A percentile compares a stretch with the other conserved stretches of the same genome.
Evolutionary conservation across 352 stramenopile species (phyloP).

Genomic region (Hyaloperonospora brassicae): DNA sequence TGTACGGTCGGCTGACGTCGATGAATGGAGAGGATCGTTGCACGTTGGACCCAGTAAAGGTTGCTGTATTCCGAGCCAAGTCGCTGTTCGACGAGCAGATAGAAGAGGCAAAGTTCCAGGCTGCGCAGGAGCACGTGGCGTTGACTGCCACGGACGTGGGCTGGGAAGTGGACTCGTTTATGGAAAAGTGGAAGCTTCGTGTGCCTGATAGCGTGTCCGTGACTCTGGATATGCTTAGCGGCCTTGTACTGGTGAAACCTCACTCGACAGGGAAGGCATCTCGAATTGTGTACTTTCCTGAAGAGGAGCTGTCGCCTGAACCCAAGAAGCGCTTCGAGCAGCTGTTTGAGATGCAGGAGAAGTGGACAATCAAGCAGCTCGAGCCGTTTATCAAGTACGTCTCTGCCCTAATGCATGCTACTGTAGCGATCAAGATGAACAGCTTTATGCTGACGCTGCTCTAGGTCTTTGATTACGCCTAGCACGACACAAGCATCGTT

Average conservation of each 20-base stretch:
- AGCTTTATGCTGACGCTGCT: constrained; percentile 5
- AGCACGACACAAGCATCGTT: constrained; percentile 66
- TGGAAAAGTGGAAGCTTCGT: constrained; percentile 77
- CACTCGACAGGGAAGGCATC: constrained; percentile 32
- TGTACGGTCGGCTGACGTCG: constrained; percentile 38
- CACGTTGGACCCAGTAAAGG: constrained; percentile 45
- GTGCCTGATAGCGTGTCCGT: constrained; percentile 62
- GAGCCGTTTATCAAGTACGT: constrained; percentile 78
- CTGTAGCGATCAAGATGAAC: constrained; percentile 4
- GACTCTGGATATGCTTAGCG: constrained; percentile 53
- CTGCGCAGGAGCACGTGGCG: constrained; percentile 23
- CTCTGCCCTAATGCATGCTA: neutral
- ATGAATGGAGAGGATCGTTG: constrained; percentile 29
- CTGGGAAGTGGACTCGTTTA: constrained; percentile 53
- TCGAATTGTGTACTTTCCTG: constrained; percentile 57
- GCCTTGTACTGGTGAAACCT: constrained; percentile 45
- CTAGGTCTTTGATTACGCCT: constrained; percentile 51
- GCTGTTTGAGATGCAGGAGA: constrained; percentile 74
- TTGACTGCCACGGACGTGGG: constrained; percentile 28
- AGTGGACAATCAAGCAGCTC: constrained; percentile 74
- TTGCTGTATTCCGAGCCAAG: constrained; percentile 65
- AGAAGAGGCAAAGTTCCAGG: constrained; percentile 32
- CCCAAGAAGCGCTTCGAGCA: constrained; percentile 69
- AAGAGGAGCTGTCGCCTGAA: constrained; percentile 55
- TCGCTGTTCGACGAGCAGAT: constrained; percentile 62